Percentiles rank a stretch among this genome's conserved stretches.
phyloP scores from a whole-genome alignment of 176 grass and related monocot species.

The Carex kokanica region DNA sequence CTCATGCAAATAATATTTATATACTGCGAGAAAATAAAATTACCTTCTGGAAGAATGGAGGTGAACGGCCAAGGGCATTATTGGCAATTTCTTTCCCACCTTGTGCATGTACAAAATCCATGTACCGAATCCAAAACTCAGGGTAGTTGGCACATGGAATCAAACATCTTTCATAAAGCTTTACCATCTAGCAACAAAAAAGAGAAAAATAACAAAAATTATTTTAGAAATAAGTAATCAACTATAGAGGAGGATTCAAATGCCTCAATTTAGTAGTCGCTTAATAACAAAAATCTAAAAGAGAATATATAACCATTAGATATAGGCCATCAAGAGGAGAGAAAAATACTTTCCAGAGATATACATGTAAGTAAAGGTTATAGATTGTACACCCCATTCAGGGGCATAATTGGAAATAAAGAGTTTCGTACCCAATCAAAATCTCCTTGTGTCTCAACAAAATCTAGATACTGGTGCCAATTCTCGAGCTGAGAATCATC shows the following conservation, averaged over 20 bases:
- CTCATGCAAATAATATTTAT: no score
- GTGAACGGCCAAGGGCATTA: conserved; percentile 68
- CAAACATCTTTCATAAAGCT: conserved; percentile 96
- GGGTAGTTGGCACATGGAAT: conserved; percentile 90
- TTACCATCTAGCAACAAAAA: conserved; percentile 61
- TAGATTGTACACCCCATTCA: no score
- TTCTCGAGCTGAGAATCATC: conserved; percentile 76
- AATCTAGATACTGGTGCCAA: conserved; percentile 90
- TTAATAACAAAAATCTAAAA: neutral
- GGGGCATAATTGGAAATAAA: neutral
- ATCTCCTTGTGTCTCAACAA: conserved; percentile 83
- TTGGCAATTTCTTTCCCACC: conserved; percentile 85
- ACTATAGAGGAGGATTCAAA: neutral
- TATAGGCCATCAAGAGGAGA: neutral
- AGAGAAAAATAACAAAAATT: neutral
- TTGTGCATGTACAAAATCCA: conserved; percentile 69
- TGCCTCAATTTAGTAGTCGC: neutral
- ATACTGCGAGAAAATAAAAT: neutral
- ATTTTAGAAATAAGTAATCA: neutral
- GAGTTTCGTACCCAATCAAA: conserved; percentile 84
- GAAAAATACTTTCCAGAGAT: neutral
- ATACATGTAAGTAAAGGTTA: no score
- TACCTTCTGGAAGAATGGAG: conserved; percentile 75
- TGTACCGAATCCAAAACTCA: conserved; percentile 92
- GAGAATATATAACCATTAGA: no score